Evolutionary conservation across 345 rosid species (phyloP).

Genomic region (Turnera subulata): DNA sequence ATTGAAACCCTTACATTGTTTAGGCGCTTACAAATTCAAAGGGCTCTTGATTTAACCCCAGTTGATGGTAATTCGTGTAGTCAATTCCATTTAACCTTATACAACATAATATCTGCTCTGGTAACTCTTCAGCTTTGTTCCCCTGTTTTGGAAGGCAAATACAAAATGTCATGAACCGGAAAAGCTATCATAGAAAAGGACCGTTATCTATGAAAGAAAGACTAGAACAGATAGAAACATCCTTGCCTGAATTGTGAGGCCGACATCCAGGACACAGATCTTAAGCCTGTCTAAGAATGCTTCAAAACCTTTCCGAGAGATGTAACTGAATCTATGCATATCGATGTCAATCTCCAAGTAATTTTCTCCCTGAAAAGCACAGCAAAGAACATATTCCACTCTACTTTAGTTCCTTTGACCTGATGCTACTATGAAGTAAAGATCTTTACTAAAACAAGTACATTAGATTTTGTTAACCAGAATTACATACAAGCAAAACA

Average conservation of each 20-base stretch:
- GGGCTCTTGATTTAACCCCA: slow-evolving; percentile 38
- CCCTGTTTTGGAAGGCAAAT: slow-evolving; percentile 47
- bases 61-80: slow-evolving; percentile 63
- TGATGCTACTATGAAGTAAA: no score
- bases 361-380: slow-evolving; percentile 61
- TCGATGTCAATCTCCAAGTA: slow-evolving; percentile 93
- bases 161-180: neutral
- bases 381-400: neutral
- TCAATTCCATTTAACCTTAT: slow-evolving; percentile 69
- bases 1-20: slow-evolving; percentile 16
- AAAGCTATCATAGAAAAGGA: no score
- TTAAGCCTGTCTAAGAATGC: slow-evolving; percentile 84
- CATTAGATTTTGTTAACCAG: no score
- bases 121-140: slow-evolving; percentile 84
- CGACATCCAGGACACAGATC: slow-evolving; percentile 77
- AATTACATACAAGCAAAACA: no score
- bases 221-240: neutral
- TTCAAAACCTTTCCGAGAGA: slow-evolving; percentile 94
- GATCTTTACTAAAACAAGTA: no score
- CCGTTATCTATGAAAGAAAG: neutral
- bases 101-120: slow-evolving; percentile 87
- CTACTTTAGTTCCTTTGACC: no score
- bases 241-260: slow-evolving; percentile 88
- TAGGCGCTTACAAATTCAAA: slow-evolving; percentile 21
- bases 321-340: slow-evolving; percentile 96